Conservation (phyloP, 192 early-diverging fungal genomes). For the Backusella sp. region DNA sequence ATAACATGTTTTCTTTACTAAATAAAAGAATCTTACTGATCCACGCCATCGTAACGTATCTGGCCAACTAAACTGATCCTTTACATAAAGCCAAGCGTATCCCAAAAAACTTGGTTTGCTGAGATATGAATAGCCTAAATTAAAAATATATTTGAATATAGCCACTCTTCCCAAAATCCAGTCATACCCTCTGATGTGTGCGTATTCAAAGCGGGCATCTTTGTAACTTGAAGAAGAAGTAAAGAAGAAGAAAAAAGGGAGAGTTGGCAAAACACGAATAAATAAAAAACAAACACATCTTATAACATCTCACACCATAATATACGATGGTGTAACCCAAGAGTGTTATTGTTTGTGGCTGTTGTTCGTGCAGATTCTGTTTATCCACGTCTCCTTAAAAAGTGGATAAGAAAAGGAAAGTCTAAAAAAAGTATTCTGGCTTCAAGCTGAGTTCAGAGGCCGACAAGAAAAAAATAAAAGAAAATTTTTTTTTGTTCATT, state of each 20-base stretch:
- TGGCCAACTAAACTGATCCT: slow-evolving; percentile 23
- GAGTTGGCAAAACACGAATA: background rate
- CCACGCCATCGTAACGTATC: slow-evolving; percentile 35
- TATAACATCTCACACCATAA: background rate
- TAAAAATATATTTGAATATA: background rate
- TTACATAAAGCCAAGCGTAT: background rate
- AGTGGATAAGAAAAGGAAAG: too few relatives aligned
- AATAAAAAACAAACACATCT: background rate
- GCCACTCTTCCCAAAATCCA: too few relatives aligned
- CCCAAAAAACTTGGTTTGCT: background rate
- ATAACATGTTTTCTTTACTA: too few relatives aligned
- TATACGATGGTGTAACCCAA: background rate
- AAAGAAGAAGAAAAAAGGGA: background rate
- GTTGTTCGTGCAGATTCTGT: background rate
- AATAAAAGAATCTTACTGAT: slow-evolving; percentile 15
- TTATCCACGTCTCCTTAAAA: background rate
- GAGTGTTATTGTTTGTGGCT: background rate
- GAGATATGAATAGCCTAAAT: slow-evolving; percentile 7
- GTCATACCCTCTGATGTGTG: slow-evolving; percentile 2
- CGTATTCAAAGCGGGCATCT: background rate
- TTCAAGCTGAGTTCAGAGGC: too few relatives aligned
- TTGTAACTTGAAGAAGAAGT: background rate
- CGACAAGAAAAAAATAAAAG: too few relatives aligned
- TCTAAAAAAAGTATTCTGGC: too few relatives aligned
- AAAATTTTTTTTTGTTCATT: background rate